Percentiles rank a stretch among this genome's conserved stretches.
Conservation (phyloP, 2,329 filamentous ascomycete species). For the Phaeosphaeriaceae sp. region DNA sequence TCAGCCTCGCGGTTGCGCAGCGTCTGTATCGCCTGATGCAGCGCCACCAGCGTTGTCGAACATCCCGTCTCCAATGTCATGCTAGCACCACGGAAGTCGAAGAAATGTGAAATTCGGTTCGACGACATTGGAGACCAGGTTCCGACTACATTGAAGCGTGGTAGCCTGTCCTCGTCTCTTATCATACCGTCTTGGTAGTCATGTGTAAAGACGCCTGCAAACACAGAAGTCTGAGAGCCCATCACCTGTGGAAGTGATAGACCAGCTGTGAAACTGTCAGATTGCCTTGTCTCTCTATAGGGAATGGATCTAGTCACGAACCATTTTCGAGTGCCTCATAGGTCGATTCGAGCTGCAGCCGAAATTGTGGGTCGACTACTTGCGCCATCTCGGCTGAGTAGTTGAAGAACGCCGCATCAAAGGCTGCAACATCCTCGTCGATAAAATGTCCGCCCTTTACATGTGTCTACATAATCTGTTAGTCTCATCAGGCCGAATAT, state of each 20-base stretch:
- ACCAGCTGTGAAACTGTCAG: conserved; percentile 15
- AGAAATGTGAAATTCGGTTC: conserved; percentile 20
- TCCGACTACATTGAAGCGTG: conserved; percentile 4
- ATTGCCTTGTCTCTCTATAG: not conserved
- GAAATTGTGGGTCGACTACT: not conserved
- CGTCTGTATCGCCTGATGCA: conserved; percentile 29
- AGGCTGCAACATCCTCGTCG: not conserved
- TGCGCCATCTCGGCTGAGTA: not conserved
- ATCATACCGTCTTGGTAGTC: conserved; percentile 15
- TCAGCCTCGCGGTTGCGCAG: conserved; percentile 28
- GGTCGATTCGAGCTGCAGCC: not conserved
- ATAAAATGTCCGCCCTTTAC: not conserved
- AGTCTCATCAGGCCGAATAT: not conserved
- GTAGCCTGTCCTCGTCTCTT: conserved; percentile 4
- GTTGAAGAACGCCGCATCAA: not conserved
- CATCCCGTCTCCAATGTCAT: conserved; percentile 32
- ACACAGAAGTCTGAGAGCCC: conserved; percentile 27
- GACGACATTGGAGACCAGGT: conserved; percentile 9
- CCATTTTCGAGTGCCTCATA: not conserved
- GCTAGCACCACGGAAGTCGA: conserved; percentile 23
- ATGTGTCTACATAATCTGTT: not conserved
- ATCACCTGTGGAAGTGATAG: conserved; percentile 10
- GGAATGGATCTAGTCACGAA: not conserved
- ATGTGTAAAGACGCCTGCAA: conserved; percentile 18
- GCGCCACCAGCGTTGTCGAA: conserved; percentile 18